Evolutionary conservation across 2,329 filamentous ascomycete species (phyloP), one percentile per base, ranked within the genome.

Genomic region (Thermoascus crustaceus): DNA sequence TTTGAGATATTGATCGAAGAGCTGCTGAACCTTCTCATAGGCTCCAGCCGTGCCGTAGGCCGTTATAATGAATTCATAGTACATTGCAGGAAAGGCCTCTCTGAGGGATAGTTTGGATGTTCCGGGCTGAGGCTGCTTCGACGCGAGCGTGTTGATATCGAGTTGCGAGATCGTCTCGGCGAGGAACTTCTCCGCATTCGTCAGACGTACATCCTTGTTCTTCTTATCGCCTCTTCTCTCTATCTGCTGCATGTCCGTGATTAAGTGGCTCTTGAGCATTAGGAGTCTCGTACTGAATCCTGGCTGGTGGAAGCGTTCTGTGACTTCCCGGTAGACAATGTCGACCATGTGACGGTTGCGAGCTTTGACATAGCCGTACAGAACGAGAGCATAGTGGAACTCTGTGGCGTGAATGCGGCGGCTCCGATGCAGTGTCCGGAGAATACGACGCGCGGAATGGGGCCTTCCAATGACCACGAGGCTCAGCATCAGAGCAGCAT

Each of bases 401-500:
- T 66, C 53, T 0, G 57, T 64, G 2, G 61, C 55, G 23, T 60
- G 49, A 13, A 68, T 50, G n/a, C 47, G 45, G 18, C 48, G 49
- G 36, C 54, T 59, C 39, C 55, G 47, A 38, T 66, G 61, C 36
- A 68, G 53, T 5, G 48, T 50, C 34, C 56, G 47, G 11, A 68
- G 52, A 31, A 82, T 69, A 30, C 67, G 67, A 38, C 66, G 69
- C 3, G 79, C 78, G 31, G 69, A 65, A 41, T 71, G 63, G 5
- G 76, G 70, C 43, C 72, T 68, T 33, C 68, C 64, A 30, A 69
- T 56, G 38, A 72, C 59, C 6, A 67, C 61, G 32, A 82, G 55
- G 18, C 67, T 66, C 35, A 74, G 69, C 68, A 83, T 78, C 25
- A 82, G 55, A 32, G 76, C 72, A 30, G 68, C 69, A 50, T 79